phyloP scores from a whole-genome alignment of 1,139 yeast genomes.

The Saccharomyces hybrid region DNA sequence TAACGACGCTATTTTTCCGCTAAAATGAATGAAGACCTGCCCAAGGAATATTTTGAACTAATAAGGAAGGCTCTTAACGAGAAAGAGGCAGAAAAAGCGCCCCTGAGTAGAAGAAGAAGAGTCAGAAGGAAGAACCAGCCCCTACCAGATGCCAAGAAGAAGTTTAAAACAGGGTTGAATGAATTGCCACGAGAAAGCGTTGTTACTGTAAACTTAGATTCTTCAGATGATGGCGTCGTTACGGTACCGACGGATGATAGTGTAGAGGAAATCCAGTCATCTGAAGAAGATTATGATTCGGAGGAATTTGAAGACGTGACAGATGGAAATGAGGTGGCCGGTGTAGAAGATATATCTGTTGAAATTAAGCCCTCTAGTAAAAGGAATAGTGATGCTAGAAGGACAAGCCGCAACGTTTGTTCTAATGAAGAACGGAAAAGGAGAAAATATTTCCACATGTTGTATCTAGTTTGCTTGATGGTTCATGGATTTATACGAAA shows the following conservation, averaged over 20 bases:
- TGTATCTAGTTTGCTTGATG: slow-evolving; percentile 49
- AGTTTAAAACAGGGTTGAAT: neutral
- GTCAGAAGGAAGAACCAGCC: slow-evolving; percentile 1
- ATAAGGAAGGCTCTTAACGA: slow-evolving; percentile 34
- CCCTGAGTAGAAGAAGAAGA: slow-evolving; percentile 17
- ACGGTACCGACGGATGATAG: slow-evolving; percentile 3
- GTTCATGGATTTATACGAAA: slow-evolving; percentile 62
- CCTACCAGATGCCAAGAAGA: neutral
- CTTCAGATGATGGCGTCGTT: slow-evolving; percentile 40
- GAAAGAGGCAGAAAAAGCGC: slow-evolving; percentile 13
- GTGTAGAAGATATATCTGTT: slow-evolving; percentile 21
- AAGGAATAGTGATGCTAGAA: slow-evolving; percentile 11
- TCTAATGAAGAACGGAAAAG: slow-evolving; percentile 46
- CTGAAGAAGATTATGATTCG: slow-evolving; percentile 30
- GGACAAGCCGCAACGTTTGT: slow-evolving; percentile 34
- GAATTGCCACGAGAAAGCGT: slow-evolving; percentile 6
- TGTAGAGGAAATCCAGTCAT: slow-evolving; percentile 15
- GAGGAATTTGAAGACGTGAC: slow-evolving; percentile 38
- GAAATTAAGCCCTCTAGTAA: slow-evolving; percentile 14
- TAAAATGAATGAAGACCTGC: slow-evolving; percentile 24
- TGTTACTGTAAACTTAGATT: slow-evolving; percentile 25
- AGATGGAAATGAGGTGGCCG: slow-evolving; percentile 13
- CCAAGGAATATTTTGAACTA: slow-evolving; percentile 35
- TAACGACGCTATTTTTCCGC: slow-evolving; percentile 30
- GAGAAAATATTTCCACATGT: slow-evolving; percentile 52